Percentiles rank a stretch among this genome's conserved stretches.
Evolutionary conservation across 2,329 filamentous ascomycete species (phyloP).

Genomic region (Endocalyx cinctus): DNA sequence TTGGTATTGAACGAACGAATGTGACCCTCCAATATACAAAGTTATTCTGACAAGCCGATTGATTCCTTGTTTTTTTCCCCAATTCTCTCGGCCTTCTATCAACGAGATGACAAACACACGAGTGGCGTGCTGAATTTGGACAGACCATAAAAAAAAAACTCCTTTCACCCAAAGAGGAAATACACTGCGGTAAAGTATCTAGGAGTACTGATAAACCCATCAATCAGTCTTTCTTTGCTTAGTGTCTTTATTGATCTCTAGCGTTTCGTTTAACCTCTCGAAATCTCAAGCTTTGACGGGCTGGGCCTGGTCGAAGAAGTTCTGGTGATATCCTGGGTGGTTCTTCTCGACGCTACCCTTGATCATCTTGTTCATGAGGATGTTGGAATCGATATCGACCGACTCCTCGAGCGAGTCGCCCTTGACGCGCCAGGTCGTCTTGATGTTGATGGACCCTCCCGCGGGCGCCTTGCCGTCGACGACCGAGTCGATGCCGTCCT

Average conservation of each 20-base stretch:
- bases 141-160: neutral
- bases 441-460: conserved; percentile 7
- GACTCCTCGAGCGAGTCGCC: conserved; percentile 15
- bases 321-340: conserved; percentile 18
- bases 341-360: conserved; percentile 24
- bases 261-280: neutral
- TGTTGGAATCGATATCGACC: conserved; percentile 22
- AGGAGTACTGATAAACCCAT: no score
- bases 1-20: no score
- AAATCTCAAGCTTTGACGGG: conserved; percentile 4
- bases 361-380: conserved; percentile 23
- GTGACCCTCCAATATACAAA: no score
- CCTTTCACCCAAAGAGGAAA: no score
- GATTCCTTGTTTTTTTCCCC: no score
- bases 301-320: conserved; percentile 12
- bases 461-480: conserved; percentile 22
- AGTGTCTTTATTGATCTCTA: neutral
- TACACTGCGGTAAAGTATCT: no score
- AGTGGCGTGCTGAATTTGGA: no score
- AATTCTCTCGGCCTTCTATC: no score
- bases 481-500: conserved; percentile 19
- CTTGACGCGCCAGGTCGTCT: conserved; percentile 8
- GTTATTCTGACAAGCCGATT: no score
- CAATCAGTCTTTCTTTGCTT: neutral
- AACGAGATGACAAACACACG: no score